These are phyloP conservation scores for Solanum pennellii DNA, from an alignment of 257 asterid genomes.

Conservation along the genomic window DNA sequence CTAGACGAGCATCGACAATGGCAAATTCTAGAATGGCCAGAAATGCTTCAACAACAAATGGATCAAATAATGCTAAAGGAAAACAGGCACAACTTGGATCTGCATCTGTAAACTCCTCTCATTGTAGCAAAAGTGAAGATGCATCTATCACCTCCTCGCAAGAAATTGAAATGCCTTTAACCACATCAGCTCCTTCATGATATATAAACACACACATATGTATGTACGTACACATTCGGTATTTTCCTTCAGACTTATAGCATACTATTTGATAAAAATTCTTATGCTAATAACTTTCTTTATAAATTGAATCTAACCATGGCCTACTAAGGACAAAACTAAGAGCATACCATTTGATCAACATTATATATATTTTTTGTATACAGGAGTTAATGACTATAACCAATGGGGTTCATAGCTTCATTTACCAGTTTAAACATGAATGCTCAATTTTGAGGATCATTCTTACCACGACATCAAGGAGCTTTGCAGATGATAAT, in stretches of 20 bases:
- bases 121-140: neutral
- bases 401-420: neutral
- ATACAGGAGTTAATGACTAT: neutral
- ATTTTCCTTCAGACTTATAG: neutral
- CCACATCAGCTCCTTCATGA: neutral
- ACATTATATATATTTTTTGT: neutral
- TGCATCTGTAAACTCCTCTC: neutral
- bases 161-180: neutral
- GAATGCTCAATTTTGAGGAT: neutral
- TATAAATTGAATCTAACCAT: neutral
- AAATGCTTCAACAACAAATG: neutral
- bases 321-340: neutral
- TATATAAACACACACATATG: neutral
- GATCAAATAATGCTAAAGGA: neutral
- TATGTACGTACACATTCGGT: neutral
- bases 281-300: neutral
- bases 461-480: neutral
- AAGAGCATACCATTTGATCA: neutral
- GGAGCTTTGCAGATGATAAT: neutral
- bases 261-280: neutral
- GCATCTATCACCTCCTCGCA: neutral
- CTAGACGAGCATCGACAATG: neutral
- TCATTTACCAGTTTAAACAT: neutral
- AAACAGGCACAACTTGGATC: neutral
- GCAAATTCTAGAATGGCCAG: neutral